Percentiles rank a stretch among this genome's conserved stretches.
phyloP scores from a whole-genome alignment of 2,329 filamentous ascomycete genomes.

The Raffaelea deltoideospora region DNA sequence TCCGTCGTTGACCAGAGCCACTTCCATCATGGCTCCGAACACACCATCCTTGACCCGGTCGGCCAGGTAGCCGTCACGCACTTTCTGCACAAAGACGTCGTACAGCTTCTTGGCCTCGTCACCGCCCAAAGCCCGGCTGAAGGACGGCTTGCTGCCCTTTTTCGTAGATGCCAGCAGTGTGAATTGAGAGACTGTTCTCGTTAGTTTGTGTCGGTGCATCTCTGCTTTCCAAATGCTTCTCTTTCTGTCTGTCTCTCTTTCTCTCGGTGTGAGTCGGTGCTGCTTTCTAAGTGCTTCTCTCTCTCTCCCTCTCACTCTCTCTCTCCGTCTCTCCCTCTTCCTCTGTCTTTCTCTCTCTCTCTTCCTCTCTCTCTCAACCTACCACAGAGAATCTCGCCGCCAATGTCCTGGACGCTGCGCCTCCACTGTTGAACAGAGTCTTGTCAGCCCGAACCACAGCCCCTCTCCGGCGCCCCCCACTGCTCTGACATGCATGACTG shows the following conservation, averaged over 20 bases:
- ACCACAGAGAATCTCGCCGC: constrained; percentile 91
- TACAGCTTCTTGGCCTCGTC: constrained; percentile 72
- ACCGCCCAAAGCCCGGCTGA: constrained; percentile 71
- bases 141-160: constrained; percentile 90
- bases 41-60: constrained; percentile 86
- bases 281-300: no score
- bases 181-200: constrained; percentile 83
- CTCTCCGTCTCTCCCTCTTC: no score
- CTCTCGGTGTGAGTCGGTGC: no score
- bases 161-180: constrained; percentile 86
- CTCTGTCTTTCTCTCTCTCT: no score
- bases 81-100: constrained; percentile 63
- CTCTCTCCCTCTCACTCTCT: no score
- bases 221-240: no score
- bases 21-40: constrained; percentile 99
- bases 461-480: background rate
- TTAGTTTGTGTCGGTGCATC: no score
- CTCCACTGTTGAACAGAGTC: constrained; percentile 54
- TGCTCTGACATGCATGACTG: constrained; percentile 11
- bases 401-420: constrained; percentile 70
- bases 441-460: no score
- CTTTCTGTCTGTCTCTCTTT: no score
- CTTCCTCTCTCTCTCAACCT: constrained; percentile 15
- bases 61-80: constrained; percentile 53
- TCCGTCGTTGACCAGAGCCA: constrained; percentile 77